A percentile compares a stretch with the other conserved stretches of the same genome.
phyloP scores from a whole-genome alignment of 1,139 yeast species.

The Yamadazyma taylorii region DNA sequence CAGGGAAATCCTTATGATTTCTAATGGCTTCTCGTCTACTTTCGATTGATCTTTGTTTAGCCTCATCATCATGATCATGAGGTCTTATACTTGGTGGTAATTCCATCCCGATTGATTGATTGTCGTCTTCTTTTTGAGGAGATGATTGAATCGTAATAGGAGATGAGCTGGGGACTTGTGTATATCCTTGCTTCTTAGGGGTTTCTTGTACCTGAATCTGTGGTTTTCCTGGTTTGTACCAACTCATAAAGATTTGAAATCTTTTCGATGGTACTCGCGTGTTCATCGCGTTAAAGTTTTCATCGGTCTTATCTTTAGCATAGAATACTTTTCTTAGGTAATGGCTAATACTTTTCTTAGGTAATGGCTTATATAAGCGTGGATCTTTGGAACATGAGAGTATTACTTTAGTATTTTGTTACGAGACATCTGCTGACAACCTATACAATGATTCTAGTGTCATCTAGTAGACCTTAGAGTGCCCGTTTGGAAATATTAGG shows the following conservation, averaged over 20 bases:
- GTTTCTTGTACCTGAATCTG: slow-evolving; percentile 19
- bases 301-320: not conserved
- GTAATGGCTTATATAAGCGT: too few species aligned
- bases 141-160: slow-evolving; percentile 31
- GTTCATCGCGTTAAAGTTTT: not conserved
- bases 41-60: slow-evolving; percentile 31
- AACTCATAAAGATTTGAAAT: slow-evolving; percentile 24
- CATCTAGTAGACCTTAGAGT: too few species aligned
- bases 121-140: slow-evolving; percentile 18
- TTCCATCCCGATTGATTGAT: slow-evolving; percentile 1
- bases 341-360: too few species aligned
- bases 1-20: slow-evolving; percentile 47
- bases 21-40: slow-evolving; percentile 40
- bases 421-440: too few species aligned
- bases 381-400: too few species aligned
- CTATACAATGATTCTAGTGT: too few species aligned
- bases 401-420: too few species aligned
- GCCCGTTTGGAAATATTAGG: too few species aligned
- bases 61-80: slow-evolving; percentile 17
- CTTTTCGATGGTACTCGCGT: not conserved
- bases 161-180: slow-evolving; percentile 42
- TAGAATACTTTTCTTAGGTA: too few species aligned
- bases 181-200: slow-evolving; percentile 15
- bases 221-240: slow-evolving; percentile 29
- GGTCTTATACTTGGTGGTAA: slow-evolving; percentile 15